phyloP scores from a whole-genome alignment of 345 rosid genomes.

The Trapa bicornis region DNA sequence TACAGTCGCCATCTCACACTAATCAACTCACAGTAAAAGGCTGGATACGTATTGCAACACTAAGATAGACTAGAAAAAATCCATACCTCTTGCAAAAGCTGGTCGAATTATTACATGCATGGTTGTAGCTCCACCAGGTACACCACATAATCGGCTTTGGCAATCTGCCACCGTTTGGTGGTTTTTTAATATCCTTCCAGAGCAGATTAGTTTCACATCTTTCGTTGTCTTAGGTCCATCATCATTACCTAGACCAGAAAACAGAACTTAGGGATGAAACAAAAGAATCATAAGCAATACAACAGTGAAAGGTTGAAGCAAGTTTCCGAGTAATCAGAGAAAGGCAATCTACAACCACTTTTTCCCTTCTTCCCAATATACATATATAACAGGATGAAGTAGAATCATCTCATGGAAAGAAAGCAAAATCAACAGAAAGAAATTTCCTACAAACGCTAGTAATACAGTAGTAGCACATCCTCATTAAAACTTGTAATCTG shows the following conservation, averaged over 20 bases:
- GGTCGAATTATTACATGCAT: constrained; percentile 96
- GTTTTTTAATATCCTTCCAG: constrained; percentile 85
- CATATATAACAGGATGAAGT: not conserved
- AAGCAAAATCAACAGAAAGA: not conserved
- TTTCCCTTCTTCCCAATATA: not conserved
- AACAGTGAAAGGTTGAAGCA: not conserved
- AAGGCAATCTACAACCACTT: not conserved
- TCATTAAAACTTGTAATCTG: not conserved
- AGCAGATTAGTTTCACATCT: constrained; percentile 83
- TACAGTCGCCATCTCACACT: too few species aligned
- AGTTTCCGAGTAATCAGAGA: not conserved
- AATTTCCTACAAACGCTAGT: not conserved
- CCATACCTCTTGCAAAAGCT: constrained; percentile 60
- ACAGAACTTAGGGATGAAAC: not conserved
- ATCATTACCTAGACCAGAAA: constrained; percentile 44
- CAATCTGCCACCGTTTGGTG: constrained; percentile 69
- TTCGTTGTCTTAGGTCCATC: constrained; percentile 80
- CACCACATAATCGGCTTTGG: constrained; percentile 62
- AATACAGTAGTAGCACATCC: not conserved
- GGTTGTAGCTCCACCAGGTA: constrained; percentile 79
- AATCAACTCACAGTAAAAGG: not conserved
- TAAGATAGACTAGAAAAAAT: not conserved
- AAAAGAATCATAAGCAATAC: not conserved
- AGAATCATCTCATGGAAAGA: not conserved
- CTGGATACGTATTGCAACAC: not conserved